Evolutionary conservation across 2,329 filamentous ascomycete genomes (phyloP), one percentile per base, ranked within the genome.

Genomic region (Zymoseptoria pseudotritici): DNA sequence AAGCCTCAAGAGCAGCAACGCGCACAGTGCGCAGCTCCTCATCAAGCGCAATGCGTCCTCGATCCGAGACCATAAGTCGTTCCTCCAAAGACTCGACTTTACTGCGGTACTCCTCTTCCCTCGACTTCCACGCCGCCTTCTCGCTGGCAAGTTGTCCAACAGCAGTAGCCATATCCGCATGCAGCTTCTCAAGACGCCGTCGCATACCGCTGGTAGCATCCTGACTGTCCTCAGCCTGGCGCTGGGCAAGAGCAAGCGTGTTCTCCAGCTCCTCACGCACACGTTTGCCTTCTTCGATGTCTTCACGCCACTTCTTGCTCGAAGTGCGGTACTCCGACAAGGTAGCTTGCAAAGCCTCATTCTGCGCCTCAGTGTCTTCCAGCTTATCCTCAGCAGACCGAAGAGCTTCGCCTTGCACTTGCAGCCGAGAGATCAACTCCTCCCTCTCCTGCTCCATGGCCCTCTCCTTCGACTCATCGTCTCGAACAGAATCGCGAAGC

Each of bases 171-270:
- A 97, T 93, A 67, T 97, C 91, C 64, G 91, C 84, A 74, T 97
- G 92, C 49, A 99, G 79, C 61, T 86, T 86, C 67, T 93, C 85
- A 69, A 97, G 89, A 75, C 94, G 96, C 72, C 81, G 80, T 66
- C 91, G 87, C 83, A 95, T 92, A 62, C 63, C 57, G 36, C 56
- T 62, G 5, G 68, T 65, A 19, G 69, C 69, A 29, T 82, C 86
- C 72, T 96, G 90, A 60, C 91, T 87, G 61, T 95, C 83, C 64
- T 88, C 86, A 70, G 92, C 86, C 69, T 91, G 93, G 76, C 96
- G 92, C 63, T 86, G 85, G 58, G 96, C 80, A 21, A 86, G 87
- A 62, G 87, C 84, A 60, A 96, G 84, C 29, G 69, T 70, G 36
- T 62, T 64, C 56, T 72, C 69, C 59, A 97, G 79, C 65, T 88